Evolutionary conservation across 2,329 filamentous ascomycete species (phyloP).

Genomic region (Ophiocordyceps sinensis): DNA sequence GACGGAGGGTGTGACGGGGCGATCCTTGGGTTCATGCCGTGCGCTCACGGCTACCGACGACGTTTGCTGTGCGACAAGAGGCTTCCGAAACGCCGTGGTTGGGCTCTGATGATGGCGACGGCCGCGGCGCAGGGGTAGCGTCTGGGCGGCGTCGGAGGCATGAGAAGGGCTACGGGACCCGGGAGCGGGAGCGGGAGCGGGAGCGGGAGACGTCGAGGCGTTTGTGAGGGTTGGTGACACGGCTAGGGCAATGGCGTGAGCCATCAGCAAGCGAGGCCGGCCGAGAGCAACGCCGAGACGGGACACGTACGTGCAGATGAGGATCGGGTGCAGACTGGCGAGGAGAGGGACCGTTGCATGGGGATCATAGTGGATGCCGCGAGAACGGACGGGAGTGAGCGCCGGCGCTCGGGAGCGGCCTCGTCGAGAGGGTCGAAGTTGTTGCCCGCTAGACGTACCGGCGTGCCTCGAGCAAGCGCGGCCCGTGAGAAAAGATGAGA

Average conservation of each 20-base stretch:
- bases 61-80: constrained; percentile 32
- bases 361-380: constrained; percentile 38
- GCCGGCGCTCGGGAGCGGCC: constrained; percentile 15
- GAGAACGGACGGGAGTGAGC: constrained; percentile 18
- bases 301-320: constrained; percentile 44
- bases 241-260: constrained; percentile 12
- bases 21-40: constrained; percentile 13
- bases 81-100: constrained; percentile 27
- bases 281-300: constrained; percentile 4
- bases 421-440: constrained; percentile 6
- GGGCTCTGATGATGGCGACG: constrained; percentile 21
- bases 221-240: constrained; percentile 17
- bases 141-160: constrained; percentile 28
- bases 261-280: constrained; percentile 13
- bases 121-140: constrained; percentile 26
- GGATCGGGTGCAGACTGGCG: constrained; percentile 42
- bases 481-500: background rate
- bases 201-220: constrained; percentile 38
- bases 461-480: background rate
- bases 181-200: constrained; percentile 40
- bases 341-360: constrained; percentile 49
- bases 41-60: constrained; percentile 14
- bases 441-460: background rate
- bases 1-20: constrained; percentile 12
- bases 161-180: constrained; percentile 41